Conservation (phyloP, 139 green algal species). For the Coelastrella sp. region DNA sequence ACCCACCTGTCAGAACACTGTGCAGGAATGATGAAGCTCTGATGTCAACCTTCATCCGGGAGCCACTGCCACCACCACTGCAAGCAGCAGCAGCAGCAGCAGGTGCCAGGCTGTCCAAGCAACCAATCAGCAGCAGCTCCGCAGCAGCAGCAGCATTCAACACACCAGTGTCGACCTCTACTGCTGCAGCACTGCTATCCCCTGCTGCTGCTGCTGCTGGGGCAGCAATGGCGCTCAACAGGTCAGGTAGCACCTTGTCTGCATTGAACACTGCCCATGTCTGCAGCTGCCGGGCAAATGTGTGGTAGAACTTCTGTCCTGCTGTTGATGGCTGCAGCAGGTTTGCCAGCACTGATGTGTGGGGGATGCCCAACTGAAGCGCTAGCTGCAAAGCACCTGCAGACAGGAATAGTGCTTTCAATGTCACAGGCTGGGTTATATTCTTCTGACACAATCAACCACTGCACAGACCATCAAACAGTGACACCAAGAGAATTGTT, state of each 20-base stretch:
- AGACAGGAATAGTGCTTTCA: not conserved
- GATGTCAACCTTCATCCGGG: not conserved
- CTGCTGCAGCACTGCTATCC: not conserved
- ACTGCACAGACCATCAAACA: too few species aligned
- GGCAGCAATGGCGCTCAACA: conserved; percentile 18
- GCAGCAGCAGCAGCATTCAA: not conserved
- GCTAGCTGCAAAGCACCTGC: conserved; percentile 33
- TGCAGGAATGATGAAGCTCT: not conserved
- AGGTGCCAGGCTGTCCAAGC: not conserved
- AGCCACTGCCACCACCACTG: not conserved
- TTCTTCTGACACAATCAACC: too few species aligned
- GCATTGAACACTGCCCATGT: conserved; percentile 31
- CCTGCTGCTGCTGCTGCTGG: not conserved
- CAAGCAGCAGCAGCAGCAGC: not conserved
- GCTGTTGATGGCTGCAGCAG: conserved; percentile 23
- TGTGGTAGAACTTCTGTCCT: conserved; percentile 24
- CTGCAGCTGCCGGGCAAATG: not conserved
- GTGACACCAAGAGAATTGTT: too few species aligned
- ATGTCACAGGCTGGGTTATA: too few species aligned
- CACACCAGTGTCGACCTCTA: not conserved
- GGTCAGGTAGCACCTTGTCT: not conserved
- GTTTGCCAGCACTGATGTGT: not conserved
- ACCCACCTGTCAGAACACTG: conserved; percentile 2
- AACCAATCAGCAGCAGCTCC: conserved; percentile 14
- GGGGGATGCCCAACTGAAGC: conserved; percentile 12